These are phyloP conservation scores for Phytophthora pinifolia DNA, from an alignment of 352 stramenopile species.

Conservation along the genomic window DNA sequence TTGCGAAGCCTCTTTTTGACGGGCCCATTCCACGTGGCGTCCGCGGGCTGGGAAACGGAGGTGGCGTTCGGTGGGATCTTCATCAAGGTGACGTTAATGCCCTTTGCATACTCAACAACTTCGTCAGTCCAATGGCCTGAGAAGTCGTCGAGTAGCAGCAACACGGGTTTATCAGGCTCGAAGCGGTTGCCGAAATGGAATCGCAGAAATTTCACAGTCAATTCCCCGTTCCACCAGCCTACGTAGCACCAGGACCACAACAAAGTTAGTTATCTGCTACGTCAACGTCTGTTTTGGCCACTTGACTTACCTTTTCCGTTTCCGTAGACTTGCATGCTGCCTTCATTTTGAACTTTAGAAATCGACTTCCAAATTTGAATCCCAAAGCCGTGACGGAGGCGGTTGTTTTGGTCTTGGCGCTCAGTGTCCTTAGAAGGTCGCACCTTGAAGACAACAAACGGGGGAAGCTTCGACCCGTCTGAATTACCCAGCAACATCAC, in stretches of 20 bases:
- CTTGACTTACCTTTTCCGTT: background rate
- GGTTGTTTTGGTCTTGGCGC: background rate
- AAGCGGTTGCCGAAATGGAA: conserved; percentile 9
- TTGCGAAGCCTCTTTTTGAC: conserved; percentile 10
- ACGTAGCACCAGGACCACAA: background rate
- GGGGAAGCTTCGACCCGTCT: background rate
- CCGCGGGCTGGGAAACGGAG: conserved; percentile 12
- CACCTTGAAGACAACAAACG: conserved; percentile 2
- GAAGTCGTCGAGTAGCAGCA: too few relatives aligned
- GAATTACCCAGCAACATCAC: conserved; percentile 1
- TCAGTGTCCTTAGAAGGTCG: background rate
- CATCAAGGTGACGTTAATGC: conserved; percentile 11
- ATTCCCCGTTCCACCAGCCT: conserved; percentile 13
- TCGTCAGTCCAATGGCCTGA: too few relatives aligned
- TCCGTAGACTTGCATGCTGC: background rate
- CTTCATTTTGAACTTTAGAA: background rate
- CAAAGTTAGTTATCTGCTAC: too few relatives aligned
- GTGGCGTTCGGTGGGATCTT: conserved; percentile 9
- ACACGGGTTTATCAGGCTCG: too few relatives aligned
- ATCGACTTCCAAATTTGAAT: background rate
- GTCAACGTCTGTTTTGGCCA: too few relatives aligned
- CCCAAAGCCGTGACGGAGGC: background rate
- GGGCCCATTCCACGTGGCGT: conserved; percentile 14
- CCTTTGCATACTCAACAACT: background rate
- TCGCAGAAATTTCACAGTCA: conserved; percentile 6